Evolutionary conservation across 1,284 basidiomycete species (phyloP), one percentile per base, ranked within the genome.

Genomic region (Pseudozyma hubeiensis): DNA sequence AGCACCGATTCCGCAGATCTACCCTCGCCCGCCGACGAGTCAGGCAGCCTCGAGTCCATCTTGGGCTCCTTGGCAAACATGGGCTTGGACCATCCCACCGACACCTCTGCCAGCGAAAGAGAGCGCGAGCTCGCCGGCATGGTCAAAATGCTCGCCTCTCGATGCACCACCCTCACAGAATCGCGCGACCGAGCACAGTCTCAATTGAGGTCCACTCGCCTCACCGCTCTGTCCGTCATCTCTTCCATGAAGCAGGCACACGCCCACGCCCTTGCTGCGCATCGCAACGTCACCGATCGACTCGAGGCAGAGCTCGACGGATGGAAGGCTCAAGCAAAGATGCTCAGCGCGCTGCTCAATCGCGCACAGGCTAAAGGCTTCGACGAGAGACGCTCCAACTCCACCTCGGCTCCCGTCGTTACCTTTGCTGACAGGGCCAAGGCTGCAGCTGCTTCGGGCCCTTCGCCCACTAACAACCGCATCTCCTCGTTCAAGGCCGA

Each of bases 251-350:
- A 72, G 45, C 78, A 81, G 19, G 73, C 77, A 5, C 77, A 79
- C 39, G 69, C 80, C 7, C 79, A 81, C 41, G 68, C 77, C 30
- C 75, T 79, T 6, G 65, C 71, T 4, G 72, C 78, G 2, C 77
- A 81, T 55, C 75, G 70, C 51, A 64, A 59, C n/a, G 53, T 76
- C 31, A 69, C 74, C 19, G 76, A 75, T 34, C 76, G 81, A 13
- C 69, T 81, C 19, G 80, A 82, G 33, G 81, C 79, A 44, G 81
- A 83, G 54, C 53, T 83, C n/a, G 73, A 77, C 6, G 81, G 81
- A 10, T 78, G 75, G 63, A 78, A 79, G 48, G 69, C 76, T 0
- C 80, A 82, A 51, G 80, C 81, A 45, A 71, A 74, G 50, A 83
- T 80, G 79, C 80, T 83, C 46, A 77, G 81, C 45, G 73, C 71